Percentiles rank a stretch among this genome's conserved stretches.
Evolutionary conservation across 306 rosid genomes (phyloP).

Genomic region (Glycine tomentella): DNA sequence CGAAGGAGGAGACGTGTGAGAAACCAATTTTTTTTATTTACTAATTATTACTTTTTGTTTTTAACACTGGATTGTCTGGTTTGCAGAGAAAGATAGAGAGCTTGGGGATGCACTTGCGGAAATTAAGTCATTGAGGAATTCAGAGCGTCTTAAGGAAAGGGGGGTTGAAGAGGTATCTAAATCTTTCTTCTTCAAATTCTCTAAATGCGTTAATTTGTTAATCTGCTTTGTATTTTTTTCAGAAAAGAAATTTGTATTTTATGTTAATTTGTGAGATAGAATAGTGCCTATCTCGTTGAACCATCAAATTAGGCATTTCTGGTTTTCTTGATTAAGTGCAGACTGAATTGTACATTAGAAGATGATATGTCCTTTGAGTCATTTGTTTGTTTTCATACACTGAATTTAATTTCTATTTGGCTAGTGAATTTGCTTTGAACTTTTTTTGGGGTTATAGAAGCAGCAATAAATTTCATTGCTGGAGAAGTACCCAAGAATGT

Average conservation of each 20-base stretch:
- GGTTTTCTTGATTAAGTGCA: not conserved
- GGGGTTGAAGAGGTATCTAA: constrained; percentile 80
- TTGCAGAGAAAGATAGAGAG: constrained; percentile 88
- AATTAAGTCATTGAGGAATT: constrained; percentile 72
- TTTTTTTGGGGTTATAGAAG: not conserved
- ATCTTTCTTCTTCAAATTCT: constrained; percentile 11
- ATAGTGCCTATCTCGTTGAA: not conserved
- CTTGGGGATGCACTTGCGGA: constrained; percentile 83
- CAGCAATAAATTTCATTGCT: not conserved
- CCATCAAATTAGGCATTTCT: constrained; percentile 6
- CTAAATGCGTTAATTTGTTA: not conserved
- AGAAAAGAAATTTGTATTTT: not conserved
- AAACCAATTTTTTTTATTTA: no score
- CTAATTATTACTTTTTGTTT: not conserved
- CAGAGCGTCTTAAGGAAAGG: constrained; percentile 81
- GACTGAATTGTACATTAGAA: not conserved
- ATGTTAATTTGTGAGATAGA: not conserved
- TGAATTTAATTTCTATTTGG: not conserved
- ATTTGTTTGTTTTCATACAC: not conserved
- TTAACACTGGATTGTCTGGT: constrained; percentile 11
- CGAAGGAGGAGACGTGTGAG: no score
- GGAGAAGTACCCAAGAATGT: no score
- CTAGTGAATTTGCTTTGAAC: not conserved
- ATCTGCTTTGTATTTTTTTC: not conserved
- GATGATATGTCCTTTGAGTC: not conserved